phyloP scores from a whole-genome alignment of 1,139 yeast species.

The Arxiozyma heterogenica region DNA sequence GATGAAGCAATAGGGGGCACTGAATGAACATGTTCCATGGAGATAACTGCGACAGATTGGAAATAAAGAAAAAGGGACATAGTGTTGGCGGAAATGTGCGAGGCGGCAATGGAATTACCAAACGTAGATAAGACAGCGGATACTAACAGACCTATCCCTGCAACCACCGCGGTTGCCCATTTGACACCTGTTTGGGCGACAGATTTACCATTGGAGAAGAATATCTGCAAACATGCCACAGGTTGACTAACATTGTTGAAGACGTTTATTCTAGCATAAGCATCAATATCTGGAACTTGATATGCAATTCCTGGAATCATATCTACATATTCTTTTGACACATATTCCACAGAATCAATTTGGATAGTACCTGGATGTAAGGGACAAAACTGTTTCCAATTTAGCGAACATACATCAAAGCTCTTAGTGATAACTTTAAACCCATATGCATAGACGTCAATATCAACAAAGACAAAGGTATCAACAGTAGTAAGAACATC shows the following conservation, averaged over 20 bases:
- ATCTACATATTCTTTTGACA: constrained; percentile 39
- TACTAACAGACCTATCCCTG: constrained; percentile 62
- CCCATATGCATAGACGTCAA: constrained; percentile 70
- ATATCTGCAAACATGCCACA: constrained; percentile 61
- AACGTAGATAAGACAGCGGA: constrained; percentile 65
- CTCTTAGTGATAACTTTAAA: constrained; percentile 48
- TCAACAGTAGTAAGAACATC: constrained; percentile 55
- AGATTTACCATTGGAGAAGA: constrained; percentile 64
- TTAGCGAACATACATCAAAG: constrained; percentile 47
- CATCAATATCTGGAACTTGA: constrained; percentile 71
- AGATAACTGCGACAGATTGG: constrained; percentile 66
- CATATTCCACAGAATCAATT: constrained; percentile 56
- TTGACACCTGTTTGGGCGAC: constrained; percentile 69
- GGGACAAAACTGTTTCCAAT: constrained; percentile 78
- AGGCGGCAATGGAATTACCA: constrained; percentile 76
- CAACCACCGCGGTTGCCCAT: constrained; percentile 79
- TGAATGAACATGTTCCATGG: constrained; percentile 64
- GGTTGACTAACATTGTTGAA: constrained; percentile 32
- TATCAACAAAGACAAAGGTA: constrained; percentile 49
- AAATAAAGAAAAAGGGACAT: constrained; percentile 67
- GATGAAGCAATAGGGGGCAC: constrained; percentile 75
- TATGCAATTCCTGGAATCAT: constrained; percentile 66
- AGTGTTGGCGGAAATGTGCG: constrained; percentile 69
- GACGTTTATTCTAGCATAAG: constrained; percentile 49
- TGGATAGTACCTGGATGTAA: constrained; percentile 62